phyloP scores from a whole-genome alignment of 306 rosid genomes.

The Senna tora region DNA sequence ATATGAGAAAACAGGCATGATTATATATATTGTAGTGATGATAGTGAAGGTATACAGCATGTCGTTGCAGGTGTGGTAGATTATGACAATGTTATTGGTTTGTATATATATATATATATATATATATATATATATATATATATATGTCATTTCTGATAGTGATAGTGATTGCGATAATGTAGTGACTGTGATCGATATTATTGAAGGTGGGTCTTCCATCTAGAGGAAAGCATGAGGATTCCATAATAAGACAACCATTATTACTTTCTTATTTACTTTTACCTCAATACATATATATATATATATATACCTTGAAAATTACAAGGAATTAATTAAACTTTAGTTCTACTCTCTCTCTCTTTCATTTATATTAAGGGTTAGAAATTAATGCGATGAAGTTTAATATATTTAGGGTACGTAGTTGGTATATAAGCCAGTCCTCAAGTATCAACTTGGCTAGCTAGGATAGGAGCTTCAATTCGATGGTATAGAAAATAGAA shows the following conservation, averaged over 20 bases:
- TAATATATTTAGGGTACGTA: not conserved
- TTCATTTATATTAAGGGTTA: too few relatives aligned
- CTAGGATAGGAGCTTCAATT: too few relatives aligned
- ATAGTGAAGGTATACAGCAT: not conserved
- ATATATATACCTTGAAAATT: too few relatives aligned
- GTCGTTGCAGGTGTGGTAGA: not conserved
- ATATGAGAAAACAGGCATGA: too few relatives aligned
- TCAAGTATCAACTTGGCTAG: too few relatives aligned
- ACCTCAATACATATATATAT: not conserved
- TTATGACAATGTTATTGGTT: not conserved
- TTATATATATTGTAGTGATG: not conserved
- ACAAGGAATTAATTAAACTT: too few relatives aligned
- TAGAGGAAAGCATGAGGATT: not conserved
- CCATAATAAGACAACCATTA: conserved; percentile 1
- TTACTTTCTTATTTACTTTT: conserved; percentile 5
- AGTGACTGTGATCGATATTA: conserved; percentile 18
- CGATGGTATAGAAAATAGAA: too few relatives aligned
- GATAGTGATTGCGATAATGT: not conserved
- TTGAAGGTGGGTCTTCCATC: conserved; percentile 26
- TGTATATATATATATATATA: not conserved
- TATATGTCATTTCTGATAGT: too few relatives aligned
- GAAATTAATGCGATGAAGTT: too few relatives aligned
- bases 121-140: too few relatives aligned
- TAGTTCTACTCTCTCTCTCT: too few relatives aligned
- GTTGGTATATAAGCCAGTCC: conserved; percentile 22